These are phyloP conservation scores for Moringa oleifera DNA, from an alignment of 345 rosid genomes.

Conservation along the genomic window DNA sequence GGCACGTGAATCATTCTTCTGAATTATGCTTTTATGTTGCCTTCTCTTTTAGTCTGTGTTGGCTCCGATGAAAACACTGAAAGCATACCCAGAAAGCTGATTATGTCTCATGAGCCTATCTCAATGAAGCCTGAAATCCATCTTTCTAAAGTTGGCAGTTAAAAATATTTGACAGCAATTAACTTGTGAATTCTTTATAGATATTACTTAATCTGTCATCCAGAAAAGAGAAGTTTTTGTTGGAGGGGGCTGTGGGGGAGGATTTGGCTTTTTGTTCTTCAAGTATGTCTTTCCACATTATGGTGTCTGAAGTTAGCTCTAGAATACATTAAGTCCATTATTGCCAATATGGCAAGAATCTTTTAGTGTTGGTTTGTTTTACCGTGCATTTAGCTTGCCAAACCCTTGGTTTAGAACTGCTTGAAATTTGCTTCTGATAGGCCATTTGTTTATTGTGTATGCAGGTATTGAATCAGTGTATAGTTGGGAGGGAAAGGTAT, in stretches of 20 bases:
- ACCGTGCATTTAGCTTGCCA: neutral
- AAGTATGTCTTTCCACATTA: neutral
- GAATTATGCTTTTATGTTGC: neutral
- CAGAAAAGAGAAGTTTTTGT: neutral
- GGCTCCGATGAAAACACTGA: neutral
- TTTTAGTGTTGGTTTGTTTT: neutral
- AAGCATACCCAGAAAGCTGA: neutral
- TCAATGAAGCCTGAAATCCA: too few relatives aligned
- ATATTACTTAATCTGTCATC: neutral
- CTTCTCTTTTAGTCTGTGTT: neutral
- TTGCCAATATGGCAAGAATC: neutral
- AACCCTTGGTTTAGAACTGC: neutral
- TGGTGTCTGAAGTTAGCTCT: neutral
- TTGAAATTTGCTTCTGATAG: neutral
- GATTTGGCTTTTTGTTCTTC: neutral
- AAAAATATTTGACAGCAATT: too few relatives aligned
- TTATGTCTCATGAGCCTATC: too few relatives aligned
- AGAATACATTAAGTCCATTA: neutral
- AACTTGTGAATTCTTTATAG: neutral
- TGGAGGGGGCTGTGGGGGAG: neutral
- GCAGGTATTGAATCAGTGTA: slow-evolving; percentile 89
- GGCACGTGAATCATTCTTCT: slow-evolving; percentile 32
- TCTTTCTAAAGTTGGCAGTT: too few relatives aligned
- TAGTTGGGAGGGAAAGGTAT: slow-evolving; percentile 89
- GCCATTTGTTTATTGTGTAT: slow-evolving; percentile 4